These are phyloP conservation scores for Suillus hirtellus DNA, from an alignment of 768 basidiomycete genomes.

Conservation along the genomic window DNA sequence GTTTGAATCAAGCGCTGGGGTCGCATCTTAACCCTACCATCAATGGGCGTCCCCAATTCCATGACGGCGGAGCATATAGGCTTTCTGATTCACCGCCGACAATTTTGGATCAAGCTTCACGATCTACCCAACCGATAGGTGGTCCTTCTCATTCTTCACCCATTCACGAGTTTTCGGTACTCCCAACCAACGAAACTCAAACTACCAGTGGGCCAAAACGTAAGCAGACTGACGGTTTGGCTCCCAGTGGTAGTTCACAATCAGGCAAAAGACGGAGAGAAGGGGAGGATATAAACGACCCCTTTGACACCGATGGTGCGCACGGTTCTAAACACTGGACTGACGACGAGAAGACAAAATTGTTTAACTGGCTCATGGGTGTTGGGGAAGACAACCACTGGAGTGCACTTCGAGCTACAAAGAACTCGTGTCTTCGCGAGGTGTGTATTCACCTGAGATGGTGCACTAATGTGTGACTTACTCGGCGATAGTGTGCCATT, in stretches of 20 bases:
- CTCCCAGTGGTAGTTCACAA: slow-evolving; percentile 22
- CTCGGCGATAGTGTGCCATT: slow-evolving; percentile 53
- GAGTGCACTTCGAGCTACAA: slow-evolving; percentile 74
- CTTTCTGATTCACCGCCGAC: slow-evolving; percentile 35
- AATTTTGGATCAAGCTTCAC: slow-evolving; percentile 27
- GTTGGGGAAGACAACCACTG: slow-evolving; percentile 72
- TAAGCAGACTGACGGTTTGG: slow-evolving; percentile 46
- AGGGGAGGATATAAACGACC: slow-evolving; percentile 26
- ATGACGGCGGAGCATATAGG: slow-evolving; percentile 28
- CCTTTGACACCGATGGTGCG: slow-evolving; percentile 37
- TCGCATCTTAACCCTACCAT: slow-evolving; percentile 46
- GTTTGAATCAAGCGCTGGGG: slow-evolving; percentile 62
- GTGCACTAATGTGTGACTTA: slow-evolving; percentile 4
- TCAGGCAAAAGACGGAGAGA: slow-evolving; percentile 34
- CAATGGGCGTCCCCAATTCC: slow-evolving; percentile 32
- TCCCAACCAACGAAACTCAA: slow-evolving; percentile 29
- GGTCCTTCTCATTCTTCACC: slow-evolving; percentile 31
- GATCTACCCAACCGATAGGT: slow-evolving; percentile 29
- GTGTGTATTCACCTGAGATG: slow-evolving; percentile 34
- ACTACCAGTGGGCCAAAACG: slow-evolving; percentile 34
- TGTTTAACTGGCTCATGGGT: slow-evolving; percentile 81
- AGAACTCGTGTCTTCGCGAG: slow-evolving; percentile 82
- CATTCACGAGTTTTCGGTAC: slow-evolving; percentile 34
- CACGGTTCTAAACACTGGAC: slow-evolving; percentile 85
- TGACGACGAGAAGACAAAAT: slow-evolving; percentile 76